Base-by-base conservation (phyloP, 2,329 filamentous ascomycete species). In the Apiospora saccharicola region DNA sequence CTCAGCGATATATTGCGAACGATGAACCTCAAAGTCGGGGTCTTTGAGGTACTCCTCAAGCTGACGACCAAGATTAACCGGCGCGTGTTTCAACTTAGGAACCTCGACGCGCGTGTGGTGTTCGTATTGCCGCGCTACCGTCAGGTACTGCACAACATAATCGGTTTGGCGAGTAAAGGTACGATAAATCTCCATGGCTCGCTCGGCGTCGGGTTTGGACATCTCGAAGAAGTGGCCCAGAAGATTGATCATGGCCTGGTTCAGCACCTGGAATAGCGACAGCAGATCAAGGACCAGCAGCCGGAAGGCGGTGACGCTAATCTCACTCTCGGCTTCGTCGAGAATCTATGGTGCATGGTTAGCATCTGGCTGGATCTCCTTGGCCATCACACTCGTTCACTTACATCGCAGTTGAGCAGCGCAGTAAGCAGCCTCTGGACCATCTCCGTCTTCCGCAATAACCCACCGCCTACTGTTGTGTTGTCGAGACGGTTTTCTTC, bases 151-250 rank as follows among this genome's bases (percentile, higher is more conserved):
- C 22, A 99, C 96, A 0, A 98, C 96, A 75, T 92, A 90, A 77
- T 98, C 95, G 8, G 96, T 99, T 82, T 98, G 95, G 78, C 90
- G 93, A 22, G 94, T 94, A 79, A 99, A 99, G 22, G 89, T 93
- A 80, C 95, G 94, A 84, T 99, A 99, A 74, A 99, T 96, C 73
- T 91, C 89, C 84, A 99, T 90, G 72, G 96, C 95, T 75, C 95
- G 90, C 81, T 98, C 94, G 73, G 96, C 97, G 82, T 99, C 96
- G 37, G 94, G 89, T 79, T 94, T 94, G 69, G 96, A 98, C 93
- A 99, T 96, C 84, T 99, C 96, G 78, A 99, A 99, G 83, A 98
- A 99, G 82, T 97, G 94, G 77, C 96, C 94, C 72, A 99, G 86
- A 73, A 99, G 94, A 82, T 97, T 98, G 84, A 99, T 99, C 80